Base-by-base conservation (phyloP, 805 yeast genomes). In the Lipomyces orientalis region DNA sequence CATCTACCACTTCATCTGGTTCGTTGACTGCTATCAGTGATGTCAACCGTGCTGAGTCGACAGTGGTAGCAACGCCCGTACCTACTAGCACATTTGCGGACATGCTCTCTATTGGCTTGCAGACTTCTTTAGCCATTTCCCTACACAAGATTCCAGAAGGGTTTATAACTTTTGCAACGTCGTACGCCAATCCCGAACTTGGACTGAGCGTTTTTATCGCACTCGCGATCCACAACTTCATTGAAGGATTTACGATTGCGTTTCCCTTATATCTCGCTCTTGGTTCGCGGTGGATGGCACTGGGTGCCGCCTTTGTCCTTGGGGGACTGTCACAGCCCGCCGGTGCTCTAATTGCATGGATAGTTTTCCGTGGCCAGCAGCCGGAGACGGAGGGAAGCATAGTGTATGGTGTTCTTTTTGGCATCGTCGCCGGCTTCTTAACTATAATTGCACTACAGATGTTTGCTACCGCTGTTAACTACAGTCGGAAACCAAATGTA, bases 121-220 rank as follows among this genome's bases (percentile, higher is more conserved):
- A 95, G 77, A 94, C 98, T 0, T 87, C 93, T 6, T 77, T 93
- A 61, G 98, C 97, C 0, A 86, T 94, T 35, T 86, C 96, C 0
- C 79, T 95, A 35, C 99, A 94, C 79, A 93, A 95, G 76, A 83
- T 94, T 33, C 99, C 99, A 0, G 99, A 94, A 79, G 99, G 99
- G 0, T 91, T 94, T 75, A 87, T 94, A 64, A 89, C 96, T 58
- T 94, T 86, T 76, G 90, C 90, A 43, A 93, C 95, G 0, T 84
- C 92, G 1, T 81, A 81, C 65, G 88, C 87, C 0, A 90, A 89
- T 74, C 86, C 90, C 1, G 78, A 82, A 39, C 79, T 93, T 34
- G 98, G 98, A 0, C 73, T 92, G 25, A 84, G 91, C 16, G 91
- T 94, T 12, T 93, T 95, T 75, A 77, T 93, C 25, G 92, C 97